Base-by-base conservation (phyloP, 2,329 filamentous ascomycete genomes). In the Apiospora aurea region DNA sequence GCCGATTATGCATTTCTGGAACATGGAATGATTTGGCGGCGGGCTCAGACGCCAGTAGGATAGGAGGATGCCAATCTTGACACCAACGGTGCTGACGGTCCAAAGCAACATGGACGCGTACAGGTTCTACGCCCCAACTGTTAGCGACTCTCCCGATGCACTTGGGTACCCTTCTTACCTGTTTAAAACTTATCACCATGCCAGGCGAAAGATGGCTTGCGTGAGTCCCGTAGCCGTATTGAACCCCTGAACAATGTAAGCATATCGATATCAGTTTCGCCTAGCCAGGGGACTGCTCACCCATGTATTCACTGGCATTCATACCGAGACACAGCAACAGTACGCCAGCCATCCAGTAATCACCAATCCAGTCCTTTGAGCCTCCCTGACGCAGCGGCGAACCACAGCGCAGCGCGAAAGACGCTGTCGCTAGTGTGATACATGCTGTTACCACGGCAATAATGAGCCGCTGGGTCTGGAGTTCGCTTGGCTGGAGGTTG, bases 41-140 rank as follows among this genome's bases (percentile, higher is more conserved):
- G 76, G 73, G 51, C 77, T 79, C 6, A 78, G 74, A 2, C 78
- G 73, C 78, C 78, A 79, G 73, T 79, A 79, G 72, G 78, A 79
- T 2, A 79, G 74, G 13, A 79, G 72, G 61, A 79, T 78, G 44
- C 78, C 78, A 66, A 79, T 74, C 67, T 79, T 79, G 51, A 79
- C 78, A 18, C 75, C 71, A 70, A 78, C 79, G 64, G 78, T 77
- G 24, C 76, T 75, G 10, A 73, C 67, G 29, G 74, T 77, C 78
- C 78, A 79, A 67, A 79, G 74, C 29, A 79, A 47, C 76, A 78
- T 76, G 44, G 77, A 78, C 18, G 76, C 72, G 71, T 75, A 79
- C 44, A 79, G 26, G 43, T 68, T 68, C 66, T 68, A n/a, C 11
- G 1, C n/a, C 46, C n/a, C 0, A 24, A 34, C 13, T 41, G 29